phyloP scores from a whole-genome alignment of 805 yeast species.

The Kodamaea laetipori region DNA sequence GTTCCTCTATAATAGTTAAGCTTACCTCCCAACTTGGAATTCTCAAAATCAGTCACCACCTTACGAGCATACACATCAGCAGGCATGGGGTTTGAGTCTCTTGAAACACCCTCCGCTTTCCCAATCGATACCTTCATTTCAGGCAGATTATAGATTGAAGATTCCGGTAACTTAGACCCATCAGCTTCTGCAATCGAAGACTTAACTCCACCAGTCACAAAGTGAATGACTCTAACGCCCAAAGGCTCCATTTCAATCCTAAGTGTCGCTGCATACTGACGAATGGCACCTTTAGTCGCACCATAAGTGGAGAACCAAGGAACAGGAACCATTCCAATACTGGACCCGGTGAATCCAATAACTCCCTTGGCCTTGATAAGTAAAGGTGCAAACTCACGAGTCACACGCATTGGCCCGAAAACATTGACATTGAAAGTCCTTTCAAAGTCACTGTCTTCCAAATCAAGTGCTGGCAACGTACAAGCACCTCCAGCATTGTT shows the following conservation, averaged over 20 bases:
- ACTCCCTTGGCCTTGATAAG: slow-evolving; percentile 68
- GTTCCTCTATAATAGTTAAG: slow-evolving; percentile 9
- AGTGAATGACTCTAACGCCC: slow-evolving; percentile 67
- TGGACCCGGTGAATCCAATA: slow-evolving; percentile 73
- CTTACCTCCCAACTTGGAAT: slow-evolving; percentile 2
- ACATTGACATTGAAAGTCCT: slow-evolving; percentile 67
- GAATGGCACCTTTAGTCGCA: slow-evolving; percentile 75
- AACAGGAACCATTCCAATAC: slow-evolving; percentile 64
- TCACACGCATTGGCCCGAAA: slow-evolving; percentile 65
- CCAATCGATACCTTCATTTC: slow-evolving; percentile 53
- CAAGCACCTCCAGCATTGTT: slow-evolving; percentile 82
- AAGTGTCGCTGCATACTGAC: slow-evolving; percentile 64
- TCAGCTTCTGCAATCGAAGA: slow-evolving; percentile 63
- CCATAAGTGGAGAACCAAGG: slow-evolving; percentile 72
- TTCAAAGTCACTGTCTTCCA: slow-evolving; percentile 51
- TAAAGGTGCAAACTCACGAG: slow-evolving; percentile 56
- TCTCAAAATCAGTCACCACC: slow-evolving; percentile 51
- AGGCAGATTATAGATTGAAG: slow-evolving; percentile 53
- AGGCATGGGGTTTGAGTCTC: slow-evolving; percentile 56
- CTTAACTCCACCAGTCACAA: slow-evolving; percentile 74
- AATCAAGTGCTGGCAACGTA: slow-evolving; percentile 69
- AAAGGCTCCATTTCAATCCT: slow-evolving; percentile 71
- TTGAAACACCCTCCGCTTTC: slow-evolving; percentile 60
- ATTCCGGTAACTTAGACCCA: slow-evolving; percentile 56
- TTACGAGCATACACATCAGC: slow-evolving; percentile 58